Evolutionary conservation across 2,329 filamentous ascomycete genomes (phyloP).

Genomic region (Leptosphaerulina australis): DNA sequence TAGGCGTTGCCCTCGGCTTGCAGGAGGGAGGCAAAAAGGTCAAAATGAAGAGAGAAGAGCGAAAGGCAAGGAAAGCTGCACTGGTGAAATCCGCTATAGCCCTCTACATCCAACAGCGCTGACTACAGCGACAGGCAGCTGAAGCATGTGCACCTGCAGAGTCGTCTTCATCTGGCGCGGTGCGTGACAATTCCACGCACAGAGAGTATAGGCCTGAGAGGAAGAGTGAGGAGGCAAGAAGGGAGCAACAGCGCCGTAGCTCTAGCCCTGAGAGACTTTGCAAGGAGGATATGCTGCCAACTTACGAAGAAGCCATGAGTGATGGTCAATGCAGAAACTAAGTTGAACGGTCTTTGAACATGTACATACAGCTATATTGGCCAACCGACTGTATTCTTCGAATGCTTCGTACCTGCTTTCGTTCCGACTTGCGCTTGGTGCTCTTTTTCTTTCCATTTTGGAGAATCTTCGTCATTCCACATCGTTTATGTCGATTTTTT

Average conservation of each 20-base stretch:
- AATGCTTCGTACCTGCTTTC: too few species aligned
- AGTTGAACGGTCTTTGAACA: too few species aligned
- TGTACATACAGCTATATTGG: too few species aligned
- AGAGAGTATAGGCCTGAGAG: conserved; percentile 4
- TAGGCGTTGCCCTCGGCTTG: conserved; percentile 29
- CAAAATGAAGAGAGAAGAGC: conserved; percentile 30
- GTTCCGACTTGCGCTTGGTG: too few species aligned
- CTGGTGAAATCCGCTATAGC: conserved; percentile 13
- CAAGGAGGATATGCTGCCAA: conserved; percentile 22
- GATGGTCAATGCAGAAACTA: neutral
- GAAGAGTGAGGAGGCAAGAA: conserved; percentile 22
- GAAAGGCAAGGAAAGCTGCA: conserved; percentile 33
- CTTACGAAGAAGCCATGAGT: conserved; percentile 13
- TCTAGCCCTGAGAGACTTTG: conserved; percentile 18
- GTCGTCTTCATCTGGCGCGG: conserved; percentile 11
- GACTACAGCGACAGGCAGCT: conserved; percentile 14
- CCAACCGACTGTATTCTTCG: too few species aligned
- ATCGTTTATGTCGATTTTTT: too few species aligned
- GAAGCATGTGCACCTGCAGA: conserved; percentile 11
- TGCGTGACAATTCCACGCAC: neutral
- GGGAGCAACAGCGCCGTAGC: conserved; percentile 19
- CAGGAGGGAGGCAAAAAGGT: conserved; percentile 30
- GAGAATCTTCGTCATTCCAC: too few species aligned
- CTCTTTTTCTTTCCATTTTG: too few species aligned
- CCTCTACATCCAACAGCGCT: neutral